Evolutionary conservation across 371 early-diverging fungal species (phyloP), one percentile per base, ranked within the genome.

Genomic region (Rhizopus sp.): DNA sequence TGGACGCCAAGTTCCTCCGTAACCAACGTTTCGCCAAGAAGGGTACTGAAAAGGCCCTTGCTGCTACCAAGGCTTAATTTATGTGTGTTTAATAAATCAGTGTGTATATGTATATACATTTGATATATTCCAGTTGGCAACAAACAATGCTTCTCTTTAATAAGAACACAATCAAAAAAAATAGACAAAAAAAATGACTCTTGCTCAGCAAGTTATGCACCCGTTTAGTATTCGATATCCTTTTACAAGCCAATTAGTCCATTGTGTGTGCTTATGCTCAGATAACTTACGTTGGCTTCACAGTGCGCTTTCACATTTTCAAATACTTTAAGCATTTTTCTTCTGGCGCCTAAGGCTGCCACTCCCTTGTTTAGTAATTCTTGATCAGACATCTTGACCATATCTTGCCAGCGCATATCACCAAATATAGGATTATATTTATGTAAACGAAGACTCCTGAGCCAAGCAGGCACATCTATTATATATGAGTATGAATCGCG

Each of bases 21-120:
- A 98, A 98, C 93, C 96, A 96, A 85, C 93, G 96, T 69, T 94
- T 87, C 79, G 98, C 97, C 73, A 93, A 91, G 89, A 87, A 88
- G 78, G 96, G 80, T 64, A 77, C 77, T 47, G 55, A 68, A 57
- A 66, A 64, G 63, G 59, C 64, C 69, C 72, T 69, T 70, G 84
- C 70, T 64, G 73, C 67, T 69, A 66, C 31, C 49, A 63, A 63
- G 58, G 29, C 16, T 23, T 46, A 46, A 46, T 23, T 39, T 39
- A 39, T n/a, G 10, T n/a, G n/a, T 39, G 40, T 39, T 13, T 13
- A 39, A n/a, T 39, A 39, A 39, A 39, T 13, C 10, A 39, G 40
- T 39, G 13, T 39, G 6, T 39, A n/a, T n/a, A 39, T n/a, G 40
- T 7, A 7, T 39, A 39, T 39, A 39, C 3, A n/a, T n/a, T n/a